Conservation (phyloP, 495 filamentous ascomycete genomes). For the Wilcoxina mikolae region DNA sequence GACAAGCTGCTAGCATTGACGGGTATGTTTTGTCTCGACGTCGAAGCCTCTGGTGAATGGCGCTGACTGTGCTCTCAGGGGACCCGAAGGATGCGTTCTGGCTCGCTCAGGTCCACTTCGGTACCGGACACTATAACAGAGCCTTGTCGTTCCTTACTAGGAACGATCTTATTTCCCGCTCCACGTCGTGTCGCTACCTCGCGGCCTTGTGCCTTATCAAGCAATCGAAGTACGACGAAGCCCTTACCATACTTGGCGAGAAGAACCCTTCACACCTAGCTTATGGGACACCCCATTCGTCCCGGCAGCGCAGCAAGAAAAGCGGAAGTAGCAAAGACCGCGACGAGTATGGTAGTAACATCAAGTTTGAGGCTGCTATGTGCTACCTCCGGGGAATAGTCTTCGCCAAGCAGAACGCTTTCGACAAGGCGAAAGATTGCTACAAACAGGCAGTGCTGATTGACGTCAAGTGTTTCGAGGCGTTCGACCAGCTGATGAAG, state of each 20-base stretch:
- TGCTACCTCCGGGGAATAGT: slow-evolving; percentile 88
- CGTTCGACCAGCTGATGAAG: slow-evolving; percentile 94
- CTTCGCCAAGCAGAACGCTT: slow-evolving; percentile 93
- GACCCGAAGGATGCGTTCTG: slow-evolving; percentile 83
- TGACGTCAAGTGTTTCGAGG: slow-evolving; percentile 96
- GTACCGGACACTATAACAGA: slow-evolving; percentile 80
- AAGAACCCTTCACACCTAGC: slow-evolving; percentile 82
- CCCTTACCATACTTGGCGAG: slow-evolving; percentile 75
- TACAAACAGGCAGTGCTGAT: slow-evolving; percentile 95
- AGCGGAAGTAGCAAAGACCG: slow-evolving; percentile 37
- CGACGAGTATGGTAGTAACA: slow-evolving; percentile 57
- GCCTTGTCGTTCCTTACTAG: slow-evolving; percentile 73
- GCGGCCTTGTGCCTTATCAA: slow-evolving; percentile 86
- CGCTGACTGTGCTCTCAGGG: slow-evolving; percentile 38
- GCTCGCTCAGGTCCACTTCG: slow-evolving; percentile 89
- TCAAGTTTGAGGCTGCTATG: slow-evolving; percentile 90
- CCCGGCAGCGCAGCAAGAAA: slow-evolving; percentile 31
- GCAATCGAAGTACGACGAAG: slow-evolving; percentile 77
- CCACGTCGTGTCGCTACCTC: slow-evolving; percentile 76
- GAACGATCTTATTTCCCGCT: slow-evolving; percentile 66
- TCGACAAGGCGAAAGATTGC: slow-evolving; percentile 92
- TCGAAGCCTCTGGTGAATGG: not conserved
- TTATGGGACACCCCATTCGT: slow-evolving; percentile 38
- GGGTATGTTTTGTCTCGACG: slow-evolving; percentile 39
- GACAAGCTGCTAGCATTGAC: slow-evolving; percentile 93